A percentile compares a stretch with the other conserved stretches of the same genome.
Conservation (phyloP, 768 basidiomycete species). For the Ephemerocybe angulata region DNA sequence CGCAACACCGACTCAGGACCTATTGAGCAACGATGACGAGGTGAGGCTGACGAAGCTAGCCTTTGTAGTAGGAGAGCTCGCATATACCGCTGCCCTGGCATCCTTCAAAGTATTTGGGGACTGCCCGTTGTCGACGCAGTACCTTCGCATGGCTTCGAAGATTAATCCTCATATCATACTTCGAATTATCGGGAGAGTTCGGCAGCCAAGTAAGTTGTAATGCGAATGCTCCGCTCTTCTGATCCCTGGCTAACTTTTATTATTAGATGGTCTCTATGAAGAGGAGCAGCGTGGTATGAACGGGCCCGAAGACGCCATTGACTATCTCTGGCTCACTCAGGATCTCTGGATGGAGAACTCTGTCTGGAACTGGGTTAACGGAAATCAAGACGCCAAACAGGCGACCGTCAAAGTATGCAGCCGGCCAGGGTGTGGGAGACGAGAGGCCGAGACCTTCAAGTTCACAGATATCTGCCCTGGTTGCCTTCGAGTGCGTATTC, state of each 20-base stretch:
- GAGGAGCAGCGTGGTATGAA: conserved; percentile 30
- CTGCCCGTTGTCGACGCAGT: conserved; percentile 34
- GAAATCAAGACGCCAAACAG: conserved; percentile 28
- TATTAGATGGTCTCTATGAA: conserved; percentile 22
- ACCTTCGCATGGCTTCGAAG: conserved; percentile 32
- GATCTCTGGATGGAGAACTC: conserved; percentile 40
- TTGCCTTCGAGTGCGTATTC: conserved; percentile 27
- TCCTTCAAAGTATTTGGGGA: conserved; percentile 40
- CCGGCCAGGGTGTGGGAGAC: conserved; percentile 24
- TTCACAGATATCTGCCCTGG: conserved; percentile 40
- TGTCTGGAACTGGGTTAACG: conserved; percentile 43
- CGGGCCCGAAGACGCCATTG: conserved; percentile 42
- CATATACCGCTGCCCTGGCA: conserved; percentile 41
- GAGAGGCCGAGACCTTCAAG: conserved; percentile 31
- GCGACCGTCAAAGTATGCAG: conserved; percentile 32
- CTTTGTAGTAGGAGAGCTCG: conserved; percentile 16
- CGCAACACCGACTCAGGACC: conserved; percentile 19
- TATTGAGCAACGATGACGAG: conserved; percentile 16
- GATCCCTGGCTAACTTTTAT: neutral
- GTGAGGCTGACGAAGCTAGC: neutral
- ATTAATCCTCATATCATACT: conserved; percentile 33
- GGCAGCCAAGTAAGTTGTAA: conserved; percentile 38
- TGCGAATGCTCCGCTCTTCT: conserved; percentile 7
- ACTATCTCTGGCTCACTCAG: conserved; percentile 43
- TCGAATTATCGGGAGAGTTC: conserved; percentile 35